Evolutionary conservation across 768 basidiomycete genomes (phyloP), one percentile per base, ranked within the genome.

Genomic region (Pulveroboletus ravenelii): DNA sequence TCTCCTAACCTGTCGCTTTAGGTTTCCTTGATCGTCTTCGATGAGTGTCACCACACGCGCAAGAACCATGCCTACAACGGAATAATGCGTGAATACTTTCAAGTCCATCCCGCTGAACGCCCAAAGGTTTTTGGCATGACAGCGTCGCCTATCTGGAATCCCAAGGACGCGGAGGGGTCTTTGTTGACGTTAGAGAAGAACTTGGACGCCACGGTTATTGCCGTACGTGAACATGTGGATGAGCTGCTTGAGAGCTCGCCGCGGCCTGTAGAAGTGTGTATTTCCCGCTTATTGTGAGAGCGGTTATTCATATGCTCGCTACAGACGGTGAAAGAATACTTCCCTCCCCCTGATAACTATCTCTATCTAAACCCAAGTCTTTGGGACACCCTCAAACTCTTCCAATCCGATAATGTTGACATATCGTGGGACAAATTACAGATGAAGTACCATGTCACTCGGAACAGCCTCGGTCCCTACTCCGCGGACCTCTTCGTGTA

Each of bases 121-220:
- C 88, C 89, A 10, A 91, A 88, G 63, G 75, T 95, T n/a, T 89
- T 94, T 53, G 93, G 93, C 3, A 87, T 95, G 84, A 94, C 93
- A 0, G 93, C 93, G 0, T 92, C 89, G 15, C 92, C 92, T 0
- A 82, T 92, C 23, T 91, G 87, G 85, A 87, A 89, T 54, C 76
- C 81, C 12, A 84, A 79, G 54, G 78, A 89, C 46, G 81, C 89
- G 0, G 65, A 71, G 17, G 77, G 77, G 20, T 87, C 87, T 3
- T 69, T 94, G 17, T 62, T 71, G 18, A 73, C 74, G 0, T 71
- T 92, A 3, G 89, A 93, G 64, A 70, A 72, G 38, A 89, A 86
- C 57, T 57, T 92, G 65, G 78, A 89, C 64, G 78, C 87, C 17
- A 85, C 81, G 51, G 81, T 91, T 20, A 76, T 89, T 18, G 83